Base-by-base conservation (phyloP, 1,284 basidiomycete species). In the Butyriboletus appendiculatus region DNA sequence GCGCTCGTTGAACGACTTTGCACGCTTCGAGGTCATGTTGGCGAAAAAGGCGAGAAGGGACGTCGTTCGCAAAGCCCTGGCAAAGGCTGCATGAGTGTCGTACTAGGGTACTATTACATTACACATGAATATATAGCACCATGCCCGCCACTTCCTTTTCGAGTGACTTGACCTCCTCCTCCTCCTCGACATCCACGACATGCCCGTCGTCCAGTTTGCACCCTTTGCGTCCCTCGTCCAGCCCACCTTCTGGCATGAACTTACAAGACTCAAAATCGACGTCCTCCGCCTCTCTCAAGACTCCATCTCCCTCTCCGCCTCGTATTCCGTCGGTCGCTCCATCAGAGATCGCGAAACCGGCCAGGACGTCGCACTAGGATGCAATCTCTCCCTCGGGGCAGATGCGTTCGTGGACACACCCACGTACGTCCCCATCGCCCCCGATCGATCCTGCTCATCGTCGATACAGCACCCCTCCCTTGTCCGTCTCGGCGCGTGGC, bases 201-300 rank as follows among this genome's bases (percentile, higher is more conserved):
- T 81, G 79, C 68, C 78, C 20, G 79, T 90, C 63, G 78, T 96
- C 28, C 93, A 96, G 70, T 98, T 98, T 67, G 80, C 88, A 30
- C 94, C 94, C 0, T 86, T 98, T 61, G 80, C 86, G 8, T 95
- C 95, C 1, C 81, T 91, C 48, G 90, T 97, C 4, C 86, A 94
- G 58, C 94, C 96, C 1, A 80, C 86, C 3, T 96, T 98, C 73
- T 99, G 96, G 96, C 90, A 97, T 59, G 84, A 89, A 48, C 85
- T 99, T 39, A 90, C 94, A 0, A 76, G 83, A 26, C 76, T 95
- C 72, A 99, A 99, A 79, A 88, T 99, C 61, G 92, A 98, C 70
- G 86, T 92, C 30, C 84, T 96, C 44, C 87, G 87, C 58, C 84
- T 99, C 18, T 88, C 88, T 16, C 91, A 98, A 62, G 82, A 85